Evolutionary conservation across 768 basidiomycete genomes (phyloP).

Genomic region (Rhodocollybia butyracea): DNA sequence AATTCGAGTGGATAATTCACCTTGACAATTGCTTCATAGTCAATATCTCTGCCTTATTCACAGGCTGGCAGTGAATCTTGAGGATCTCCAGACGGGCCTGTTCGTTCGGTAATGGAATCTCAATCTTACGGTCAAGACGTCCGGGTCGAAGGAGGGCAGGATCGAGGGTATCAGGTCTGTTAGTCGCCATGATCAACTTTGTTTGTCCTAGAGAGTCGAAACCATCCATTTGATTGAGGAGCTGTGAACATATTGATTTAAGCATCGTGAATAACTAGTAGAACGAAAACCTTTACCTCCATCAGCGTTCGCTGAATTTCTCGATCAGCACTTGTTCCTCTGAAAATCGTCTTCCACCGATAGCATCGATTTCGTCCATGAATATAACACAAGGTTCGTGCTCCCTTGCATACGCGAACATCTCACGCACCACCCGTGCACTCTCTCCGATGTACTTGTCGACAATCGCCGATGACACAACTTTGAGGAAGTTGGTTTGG

Average conservation of each 20-base stretch:
- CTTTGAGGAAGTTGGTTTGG: conserved; percentile 95
- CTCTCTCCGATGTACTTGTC: conserved; percentile 99
- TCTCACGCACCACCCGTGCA: conserved; percentile 92
- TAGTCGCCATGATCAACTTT: conserved; percentile 99
- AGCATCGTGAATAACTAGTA: neutral
- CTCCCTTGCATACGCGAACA: conserved; percentile 97
- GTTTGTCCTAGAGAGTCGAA: conserved; percentile 95
- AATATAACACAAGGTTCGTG: conserved; percentile 99
- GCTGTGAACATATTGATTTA: conserved; percentile 25
- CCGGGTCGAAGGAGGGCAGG: conserved; percentile 96
- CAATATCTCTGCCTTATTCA: conserved; percentile 96
- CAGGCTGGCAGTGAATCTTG: conserved; percentile 93
- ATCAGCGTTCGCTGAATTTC: conserved; percentile 98
- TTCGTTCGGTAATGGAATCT: conserved; percentile 96
- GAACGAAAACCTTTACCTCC: conserved; percentile 62
- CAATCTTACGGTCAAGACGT: conserved; percentile 94
- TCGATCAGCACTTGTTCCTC: conserved; percentile 96
- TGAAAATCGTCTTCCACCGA: conserved; percentile 86
- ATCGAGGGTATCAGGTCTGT: conserved; percentile 96
- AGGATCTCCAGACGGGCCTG: conserved; percentile 94
- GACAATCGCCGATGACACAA: conserved; percentile 96
- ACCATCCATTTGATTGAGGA: conserved; percentile 99
- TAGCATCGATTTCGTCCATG: conserved; percentile 98
- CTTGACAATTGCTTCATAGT: conserved; percentile 98
- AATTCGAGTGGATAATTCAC: conserved; percentile 30